These are phyloP conservation scores for Trichosporon asahii DNA, from an alignment of 1,284 basidiomycete genomes.

Conservation along the genomic window DNA sequence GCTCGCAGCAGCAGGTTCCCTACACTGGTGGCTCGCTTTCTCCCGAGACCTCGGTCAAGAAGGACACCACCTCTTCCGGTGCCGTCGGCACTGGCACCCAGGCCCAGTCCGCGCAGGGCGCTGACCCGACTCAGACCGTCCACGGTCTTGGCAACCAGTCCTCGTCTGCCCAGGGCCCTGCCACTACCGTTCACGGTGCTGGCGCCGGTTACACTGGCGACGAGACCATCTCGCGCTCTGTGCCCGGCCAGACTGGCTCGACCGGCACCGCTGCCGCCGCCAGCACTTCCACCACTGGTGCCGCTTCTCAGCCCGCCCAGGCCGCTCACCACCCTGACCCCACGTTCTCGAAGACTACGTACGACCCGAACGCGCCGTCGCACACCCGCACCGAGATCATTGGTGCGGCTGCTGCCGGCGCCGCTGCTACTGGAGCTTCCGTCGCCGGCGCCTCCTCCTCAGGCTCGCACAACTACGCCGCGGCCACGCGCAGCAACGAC, in stretches of 20 bases:
- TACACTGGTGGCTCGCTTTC: neutral
- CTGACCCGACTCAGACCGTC: neutral
- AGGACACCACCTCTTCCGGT: neutral
- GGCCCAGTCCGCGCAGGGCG: neutral
- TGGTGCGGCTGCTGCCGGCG: neutral
- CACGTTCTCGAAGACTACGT: neutral
- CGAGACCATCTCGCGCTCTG: neutral
- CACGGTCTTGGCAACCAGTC: neutral
- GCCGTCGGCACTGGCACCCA: conserved; percentile 6
- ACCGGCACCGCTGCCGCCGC: neutral
- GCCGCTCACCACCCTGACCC: neutral
- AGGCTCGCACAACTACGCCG: neutral
- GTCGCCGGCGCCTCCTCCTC: conserved; percentile 11
- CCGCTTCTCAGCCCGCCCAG: too few relatives aligned
- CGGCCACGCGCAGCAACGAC: neutral
- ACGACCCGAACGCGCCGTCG: neutral
- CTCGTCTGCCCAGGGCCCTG: neutral
- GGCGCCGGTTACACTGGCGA: neutral
- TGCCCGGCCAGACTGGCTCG: neutral
- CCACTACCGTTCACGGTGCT: neutral
- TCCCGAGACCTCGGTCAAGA: neutral
- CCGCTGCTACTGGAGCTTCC: neutral
- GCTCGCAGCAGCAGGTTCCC: neutral
- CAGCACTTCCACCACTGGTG: neutral
- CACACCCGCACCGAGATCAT: neutral